A percentile compares a stretch with the other conserved stretches of the same genome.
These are phyloP conservation scores for Pseudotsuga menziesii DNA, from an alignment of 75 land plant species.

Conservation along the genomic window DNA sequence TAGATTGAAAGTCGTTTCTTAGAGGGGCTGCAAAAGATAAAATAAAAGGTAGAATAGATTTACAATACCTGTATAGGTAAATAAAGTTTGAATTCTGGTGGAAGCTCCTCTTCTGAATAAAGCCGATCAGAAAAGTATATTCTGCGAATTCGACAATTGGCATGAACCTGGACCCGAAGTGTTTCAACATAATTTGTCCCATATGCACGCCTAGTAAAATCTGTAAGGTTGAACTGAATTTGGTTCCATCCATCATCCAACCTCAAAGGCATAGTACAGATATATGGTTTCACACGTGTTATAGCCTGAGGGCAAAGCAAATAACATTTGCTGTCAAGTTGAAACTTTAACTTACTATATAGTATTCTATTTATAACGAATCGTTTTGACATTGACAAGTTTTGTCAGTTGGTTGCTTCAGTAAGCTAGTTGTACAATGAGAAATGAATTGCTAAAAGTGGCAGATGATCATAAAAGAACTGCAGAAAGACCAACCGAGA, in stretches of 20 bases:
- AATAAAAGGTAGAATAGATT: neutral
- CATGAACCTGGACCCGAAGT: constrained; percentile 92
- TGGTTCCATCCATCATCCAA: constrained; percentile 96
- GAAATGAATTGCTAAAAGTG: neutral
- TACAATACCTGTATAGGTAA: constrained; percentile 79
- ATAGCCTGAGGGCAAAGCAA: constrained; percentile 38
- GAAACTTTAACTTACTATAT: neutral
- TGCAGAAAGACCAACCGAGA: neutral
- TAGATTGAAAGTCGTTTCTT: neutral
- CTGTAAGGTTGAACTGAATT: constrained; percentile 88
- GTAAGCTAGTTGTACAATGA: neutral
- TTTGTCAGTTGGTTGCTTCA: neutral
- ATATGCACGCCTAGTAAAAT: constrained; percentile 85
- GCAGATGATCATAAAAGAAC: neutral
- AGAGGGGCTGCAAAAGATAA: neutral
- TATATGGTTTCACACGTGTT: constrained; percentile 91
- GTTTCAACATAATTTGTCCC: constrained; percentile 97
- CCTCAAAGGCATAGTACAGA: constrained; percentile 92
- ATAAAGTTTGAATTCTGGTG: constrained; percentile 91
- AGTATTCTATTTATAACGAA: neutral
- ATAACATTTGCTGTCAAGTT: neutral
- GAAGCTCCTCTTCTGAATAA: constrained; percentile 94
- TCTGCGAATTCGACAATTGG: constrained; percentile 89
- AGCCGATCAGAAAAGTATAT: constrained; percentile 92
- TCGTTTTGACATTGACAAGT: neutral